Evolutionary conservation across 1,284 basidiomycete genomes (phyloP).

Genomic region (Singerocomus rubriflavus): DNA sequence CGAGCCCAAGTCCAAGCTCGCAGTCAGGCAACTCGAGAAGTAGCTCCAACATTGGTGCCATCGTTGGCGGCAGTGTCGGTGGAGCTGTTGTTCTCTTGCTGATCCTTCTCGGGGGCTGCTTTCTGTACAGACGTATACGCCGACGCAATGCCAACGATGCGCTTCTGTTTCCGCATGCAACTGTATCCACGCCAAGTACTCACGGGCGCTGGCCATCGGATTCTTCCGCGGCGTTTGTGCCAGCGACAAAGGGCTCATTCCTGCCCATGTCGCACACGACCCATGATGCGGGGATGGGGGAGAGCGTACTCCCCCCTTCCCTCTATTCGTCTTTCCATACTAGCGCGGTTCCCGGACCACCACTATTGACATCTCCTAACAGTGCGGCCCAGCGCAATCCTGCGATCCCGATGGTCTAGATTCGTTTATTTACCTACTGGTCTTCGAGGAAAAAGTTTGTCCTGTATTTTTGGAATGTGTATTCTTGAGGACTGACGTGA

Average conservation of each 20-base stretch:
- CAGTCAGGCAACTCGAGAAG: background rate
- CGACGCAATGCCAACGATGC: background rate
- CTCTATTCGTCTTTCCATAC: constrained; percentile 6
- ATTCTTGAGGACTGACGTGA: background rate
- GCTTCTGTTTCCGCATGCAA: background rate
- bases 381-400: constrained; percentile 6
- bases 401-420: constrained; percentile 25
- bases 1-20: constrained; percentile 1
- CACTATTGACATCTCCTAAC: constrained; percentile 11
- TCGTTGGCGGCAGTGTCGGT: constrained; percentile 25
- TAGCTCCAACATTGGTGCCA: constrained; percentile 15
- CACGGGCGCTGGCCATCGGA: constrained; percentile 13
- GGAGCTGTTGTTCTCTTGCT: constrained; percentile 17
- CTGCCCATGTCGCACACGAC: constrained; percentile 3
- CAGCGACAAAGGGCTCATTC: background rate
- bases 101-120: constrained; percentile 17
- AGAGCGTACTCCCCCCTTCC: background rate
- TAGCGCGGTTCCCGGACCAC: too few relatives aligned
- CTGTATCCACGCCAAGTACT: background rate
- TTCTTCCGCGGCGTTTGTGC: constrained; percentile 3
- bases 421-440: background rate
- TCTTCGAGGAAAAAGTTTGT: too few relatives aligned
- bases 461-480: background rate
- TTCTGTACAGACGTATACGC: constrained; percentile 16
- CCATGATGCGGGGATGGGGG: background rate